Base-by-base conservation (phyloP, 805 yeast species). In the Cyberlindnera japonica region DNA sequence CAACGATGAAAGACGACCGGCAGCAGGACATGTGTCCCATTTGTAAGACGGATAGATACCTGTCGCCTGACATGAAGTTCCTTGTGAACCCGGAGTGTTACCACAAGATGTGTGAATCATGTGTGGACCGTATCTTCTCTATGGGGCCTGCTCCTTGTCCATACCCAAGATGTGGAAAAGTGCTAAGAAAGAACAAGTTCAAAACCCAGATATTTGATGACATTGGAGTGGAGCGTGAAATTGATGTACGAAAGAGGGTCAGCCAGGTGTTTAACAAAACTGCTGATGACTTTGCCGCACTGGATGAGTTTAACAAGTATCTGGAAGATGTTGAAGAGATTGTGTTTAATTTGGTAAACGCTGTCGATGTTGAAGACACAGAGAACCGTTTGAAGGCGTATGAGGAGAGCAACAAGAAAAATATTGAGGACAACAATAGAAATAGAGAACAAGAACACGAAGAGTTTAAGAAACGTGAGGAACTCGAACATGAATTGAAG, bases 141-240 rank as follows among this genome's bases (percentile, higher is more conserved):
- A 67, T 84, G 37, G 99, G 99, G 3, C 99, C 99, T 0, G 93
- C 96, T 0, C 93, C 90, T 16, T 93, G 99, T 60, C 99, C 99
- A 1, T 91, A 90, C 60, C 84, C 89, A 4, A 80, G 82, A 38
- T 93, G 99, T 68, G 89, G 82, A 42, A 87, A 83, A 68, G 86
- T 82, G 10, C 68, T 93, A 47, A 71, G 99, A 51, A 86, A 85
- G 71, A 87, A 87, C 63, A 79, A 79, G 65, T 93, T 93, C 69
- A 95, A 93, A 67, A 74, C 86, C 28, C 99, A 93, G 65, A 75
- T 89, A 3, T 93, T 93, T 58, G 97, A 91, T 51, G 97, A 93
- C 62, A 75, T 93, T 28, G 70, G 63, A 7, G 95, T 93, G 3
- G 99, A 93, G 61, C 75, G 83, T 47, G 99, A 93, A 58, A 88